Percentiles rank a stretch among this genome's conserved stretches.
Evolutionary conservation across 208 protist species (phyloP).

Genomic region (Crithidia mellificae): DNA sequence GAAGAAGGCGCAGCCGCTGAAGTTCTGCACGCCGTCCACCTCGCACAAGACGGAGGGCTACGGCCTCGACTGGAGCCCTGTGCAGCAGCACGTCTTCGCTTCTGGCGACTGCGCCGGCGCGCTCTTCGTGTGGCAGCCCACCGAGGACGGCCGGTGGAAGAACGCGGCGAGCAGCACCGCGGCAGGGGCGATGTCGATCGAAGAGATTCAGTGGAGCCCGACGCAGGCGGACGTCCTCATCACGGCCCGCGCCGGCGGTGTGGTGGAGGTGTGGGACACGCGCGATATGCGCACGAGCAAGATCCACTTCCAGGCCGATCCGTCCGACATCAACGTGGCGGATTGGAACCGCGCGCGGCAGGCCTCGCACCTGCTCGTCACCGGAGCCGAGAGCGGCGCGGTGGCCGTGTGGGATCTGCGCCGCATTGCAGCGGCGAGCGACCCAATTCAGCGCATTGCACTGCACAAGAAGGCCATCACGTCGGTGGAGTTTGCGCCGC

Average conservation of each 20-base stretch:
- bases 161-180: slow-evolving; percentile 66
- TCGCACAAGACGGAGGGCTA: slow-evolving; percentile 95
- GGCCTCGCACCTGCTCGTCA: slow-evolving; percentile 95
- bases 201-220: slow-evolving; percentile 97
- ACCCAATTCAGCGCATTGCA: slow-evolving; percentile 87
- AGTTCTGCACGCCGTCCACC: slow-evolving; percentile 78
- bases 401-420: slow-evolving; percentile 98
- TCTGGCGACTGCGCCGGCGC: slow-evolving; percentile 93
- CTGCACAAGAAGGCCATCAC: slow-evolving; percentile 95
- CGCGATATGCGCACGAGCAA: slow-evolving; percentile 83
- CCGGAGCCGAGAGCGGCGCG: slow-evolving; percentile 96
- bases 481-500: slow-evolving; percentile 96
- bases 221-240: slow-evolving; percentile 92
- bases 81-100: slow-evolving; percentile 67
- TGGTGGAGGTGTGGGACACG: slow-evolving; percentile 92
- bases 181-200: slow-evolving; percentile 75
- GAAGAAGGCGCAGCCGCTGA: slow-evolving; percentile 40
- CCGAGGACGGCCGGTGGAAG: slow-evolving; percentile 78
- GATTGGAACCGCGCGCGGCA: slow-evolving; percentile 93
- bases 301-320: slow-evolving; percentile 76
- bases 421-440: slow-evolving; percentile 56
- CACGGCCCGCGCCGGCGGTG: slow-evolving; percentile 72
- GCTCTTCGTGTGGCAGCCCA: slow-evolving; percentile 89
- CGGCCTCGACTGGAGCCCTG: slow-evolving; percentile 96
- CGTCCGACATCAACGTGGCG: slow-evolving; percentile 97